These are phyloP conservation scores for Rutstroemia sp. DNA, from an alignment of 2,329 filamentous ascomycete species.

Conservation along the genomic window DNA sequence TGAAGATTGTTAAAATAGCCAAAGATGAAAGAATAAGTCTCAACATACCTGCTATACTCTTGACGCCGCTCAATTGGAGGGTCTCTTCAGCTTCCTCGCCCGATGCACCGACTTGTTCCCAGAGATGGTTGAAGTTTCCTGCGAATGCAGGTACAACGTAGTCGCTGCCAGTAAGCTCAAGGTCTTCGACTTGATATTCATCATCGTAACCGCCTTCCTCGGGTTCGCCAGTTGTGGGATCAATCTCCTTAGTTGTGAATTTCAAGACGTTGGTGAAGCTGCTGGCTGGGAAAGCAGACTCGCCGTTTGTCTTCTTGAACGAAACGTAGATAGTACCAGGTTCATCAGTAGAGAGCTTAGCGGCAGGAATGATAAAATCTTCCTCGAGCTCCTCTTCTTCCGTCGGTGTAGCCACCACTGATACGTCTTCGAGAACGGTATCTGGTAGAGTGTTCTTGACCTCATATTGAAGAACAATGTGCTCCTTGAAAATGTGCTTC, in stretches of 20 bases:
- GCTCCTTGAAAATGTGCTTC: conserved; percentile 97
- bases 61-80: conserved; percentile 76
- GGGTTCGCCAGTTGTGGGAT: conserved; percentile 85
- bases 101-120: conserved; percentile 85
- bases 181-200: conserved; percentile 92
- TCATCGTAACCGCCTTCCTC: conserved; percentile 93
- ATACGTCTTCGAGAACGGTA: conserved; percentile 84
- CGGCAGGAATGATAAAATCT: conserved; percentile 86
- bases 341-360: conserved; percentile 74
- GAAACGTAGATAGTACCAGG: conserved; percentile 93
- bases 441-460: conserved; percentile 95
- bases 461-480: conserved; percentile 92
- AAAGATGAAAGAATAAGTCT: background rate
- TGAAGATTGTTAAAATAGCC: conserved; percentile 31
- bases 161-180: conserved; percentile 85
- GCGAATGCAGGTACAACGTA: conserved; percentile 92
- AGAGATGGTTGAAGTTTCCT: conserved; percentile 90
- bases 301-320: conserved; percentile 76
- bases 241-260: conserved; percentile 97
- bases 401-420: conserved; percentile 69
- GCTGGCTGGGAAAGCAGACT: conserved; percentile 67
- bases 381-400: conserved; percentile 82
- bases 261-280: conserved; percentile 90
- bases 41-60: conserved; percentile 76
- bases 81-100: conserved; percentile 91